These are phyloP conservation scores for Fraxinus sp. DNA, from an alignment of 305 asterid species.

Conservation along the genomic window DNA sequence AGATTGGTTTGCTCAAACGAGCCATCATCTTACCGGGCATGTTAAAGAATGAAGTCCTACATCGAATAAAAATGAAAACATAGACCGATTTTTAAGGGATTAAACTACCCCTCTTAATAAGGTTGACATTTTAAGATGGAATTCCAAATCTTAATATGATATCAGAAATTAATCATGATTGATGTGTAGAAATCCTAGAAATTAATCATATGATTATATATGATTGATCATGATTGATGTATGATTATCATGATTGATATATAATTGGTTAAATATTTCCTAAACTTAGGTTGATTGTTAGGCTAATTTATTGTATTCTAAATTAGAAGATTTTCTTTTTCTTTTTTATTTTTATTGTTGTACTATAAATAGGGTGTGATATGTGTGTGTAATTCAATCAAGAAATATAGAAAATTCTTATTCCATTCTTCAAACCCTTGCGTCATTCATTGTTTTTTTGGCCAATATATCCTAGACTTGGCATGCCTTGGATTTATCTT, in stretches of 20 bases:
- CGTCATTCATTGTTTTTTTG: background rate
- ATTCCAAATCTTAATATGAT: background rate
- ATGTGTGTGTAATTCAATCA: no score
- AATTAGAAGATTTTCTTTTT: no score
- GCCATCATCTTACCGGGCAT: background rate
- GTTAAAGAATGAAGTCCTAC: no score
- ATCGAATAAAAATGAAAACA: background rate
- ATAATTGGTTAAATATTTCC: no score
- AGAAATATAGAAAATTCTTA: no score
- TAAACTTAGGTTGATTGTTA: no score
- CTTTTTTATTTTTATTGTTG: no score
- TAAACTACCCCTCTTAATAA: background rate
- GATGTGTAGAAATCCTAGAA: background rate
- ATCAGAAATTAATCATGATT: background rate
- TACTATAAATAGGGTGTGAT: no score
- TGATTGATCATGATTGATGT: no score
- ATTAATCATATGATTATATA: background rate
- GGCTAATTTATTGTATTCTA: no score
- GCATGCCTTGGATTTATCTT: background rate
- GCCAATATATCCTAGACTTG: background rate
- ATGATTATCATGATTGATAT: no score
- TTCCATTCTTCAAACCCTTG: background rate
- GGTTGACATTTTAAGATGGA: background rate
- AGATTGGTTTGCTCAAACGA: background rate
- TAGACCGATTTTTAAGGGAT: background rate